Conservation (phyloP, 1,284 basidiomycete species). For the Puccinia novopanici region DNA sequence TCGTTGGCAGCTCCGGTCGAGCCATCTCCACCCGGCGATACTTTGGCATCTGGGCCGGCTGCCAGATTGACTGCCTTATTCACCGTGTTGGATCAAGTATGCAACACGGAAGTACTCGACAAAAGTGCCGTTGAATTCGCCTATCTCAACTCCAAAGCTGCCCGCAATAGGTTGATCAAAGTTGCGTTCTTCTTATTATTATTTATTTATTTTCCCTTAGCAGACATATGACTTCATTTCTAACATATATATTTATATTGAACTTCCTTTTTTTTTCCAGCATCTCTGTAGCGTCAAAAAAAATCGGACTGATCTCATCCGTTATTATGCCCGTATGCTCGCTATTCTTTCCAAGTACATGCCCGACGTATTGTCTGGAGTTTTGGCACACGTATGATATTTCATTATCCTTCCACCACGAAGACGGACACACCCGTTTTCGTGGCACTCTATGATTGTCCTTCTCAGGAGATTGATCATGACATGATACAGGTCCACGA, state of each 20-base stretch:
- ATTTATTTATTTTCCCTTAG: too few relatives aligned
- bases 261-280: constrained; percentile 61
- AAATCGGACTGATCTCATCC: constrained; percentile 83
- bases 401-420: too few relatives aligned
- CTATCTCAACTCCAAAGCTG: constrained; percentile 91
- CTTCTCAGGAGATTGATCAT: neutral
- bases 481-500: constrained; percentile 74
- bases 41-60: constrained; percentile 61
- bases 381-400: constrained; percentile 72
- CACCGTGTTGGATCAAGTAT: constrained; percentile 86
- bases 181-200: constrained; percentile 11
- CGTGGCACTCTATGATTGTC: neutral
- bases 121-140: constrained; percentile 94
- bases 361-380: constrained; percentile 83
- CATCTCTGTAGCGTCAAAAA: constrained; percentile 80
- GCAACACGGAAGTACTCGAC: constrained; percentile 87
- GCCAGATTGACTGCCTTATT: constrained; percentile 89
- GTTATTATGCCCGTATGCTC: constrained; percentile 86
- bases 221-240: too few relatives aligned
- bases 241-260: neutral
- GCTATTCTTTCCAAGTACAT: constrained; percentile 88
- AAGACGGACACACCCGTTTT: too few relatives aligned
- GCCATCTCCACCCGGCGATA: constrained; percentile 64
- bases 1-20: constrained; percentile 58
- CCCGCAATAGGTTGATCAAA: constrained; percentile 79